Evolutionary conservation across 257 asterid genomes (phyloP).

Genomic region (Datura wrightii): DNA sequence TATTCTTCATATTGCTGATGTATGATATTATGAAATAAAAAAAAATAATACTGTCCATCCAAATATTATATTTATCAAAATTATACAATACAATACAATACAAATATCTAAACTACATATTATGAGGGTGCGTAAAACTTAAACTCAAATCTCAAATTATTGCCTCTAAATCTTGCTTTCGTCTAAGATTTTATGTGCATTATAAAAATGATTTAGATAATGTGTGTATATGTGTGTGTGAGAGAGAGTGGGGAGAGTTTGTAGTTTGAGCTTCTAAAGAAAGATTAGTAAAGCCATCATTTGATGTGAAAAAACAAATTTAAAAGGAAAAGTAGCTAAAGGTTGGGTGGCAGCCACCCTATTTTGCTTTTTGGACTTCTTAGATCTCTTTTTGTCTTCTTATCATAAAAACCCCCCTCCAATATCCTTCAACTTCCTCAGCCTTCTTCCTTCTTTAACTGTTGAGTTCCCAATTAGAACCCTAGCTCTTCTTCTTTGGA

Average conservation of each 20-base stretch:
- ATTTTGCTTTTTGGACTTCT: conserved; percentile 1
- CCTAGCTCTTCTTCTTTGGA: conserved; percentile 20
- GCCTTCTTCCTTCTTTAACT: conserved; percentile 38
- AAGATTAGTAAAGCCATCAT: conserved; percentile 46
- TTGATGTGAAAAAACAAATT: conserved; percentile 41
- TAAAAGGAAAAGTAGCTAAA: conserved; percentile 41
- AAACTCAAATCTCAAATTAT: too few relatives aligned
- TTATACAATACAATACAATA: too few relatives aligned
- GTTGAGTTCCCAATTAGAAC: conserved; percentile 41
- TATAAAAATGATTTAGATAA: too few relatives aligned
- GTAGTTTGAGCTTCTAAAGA: conserved; percentile 35
- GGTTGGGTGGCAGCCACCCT: conserved; percentile 38
- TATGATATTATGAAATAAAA: too few relatives aligned
- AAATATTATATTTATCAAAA: too few relatives aligned
- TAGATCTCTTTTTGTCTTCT: conserved; percentile 32
- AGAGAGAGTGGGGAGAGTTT: not conserved
- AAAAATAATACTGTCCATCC: too few relatives aligned
- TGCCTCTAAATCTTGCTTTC: too few relatives aligned
- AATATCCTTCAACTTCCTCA: conserved; percentile 14
- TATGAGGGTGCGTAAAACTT: too few relatives aligned
- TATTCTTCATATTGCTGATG: too few relatives aligned
- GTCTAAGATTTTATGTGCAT: too few relatives aligned
- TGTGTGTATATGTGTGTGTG: too few relatives aligned
- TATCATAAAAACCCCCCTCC: conserved; percentile 21
- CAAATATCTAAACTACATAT: too few relatives aligned